phyloP scores from a whole-genome alignment of 306 rosid species.

The Glycyrrhiza uralensis region DNA sequence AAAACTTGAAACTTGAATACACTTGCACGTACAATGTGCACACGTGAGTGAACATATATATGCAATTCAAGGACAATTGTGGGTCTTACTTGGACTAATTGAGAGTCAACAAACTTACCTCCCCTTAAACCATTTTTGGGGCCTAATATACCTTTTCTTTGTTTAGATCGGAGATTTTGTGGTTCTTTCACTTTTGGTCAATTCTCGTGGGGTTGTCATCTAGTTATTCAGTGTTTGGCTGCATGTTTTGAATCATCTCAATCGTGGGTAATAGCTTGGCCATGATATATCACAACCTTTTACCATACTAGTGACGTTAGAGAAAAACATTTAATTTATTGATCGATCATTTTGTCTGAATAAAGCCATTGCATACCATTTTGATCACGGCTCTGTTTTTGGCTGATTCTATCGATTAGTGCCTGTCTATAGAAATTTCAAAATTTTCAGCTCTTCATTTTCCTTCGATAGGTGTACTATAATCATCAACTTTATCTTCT shows the following conservation, averaged over 20 bases:
- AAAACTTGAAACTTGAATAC: too few species aligned
- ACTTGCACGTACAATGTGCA: too few species aligned
- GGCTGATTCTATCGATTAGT: constrained; percentile 38
- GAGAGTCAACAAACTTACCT: too few species aligned
- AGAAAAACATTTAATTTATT: constrained; percentile 26
- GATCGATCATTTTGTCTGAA: constrained; percentile 9
- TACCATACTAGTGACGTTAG: background rate
- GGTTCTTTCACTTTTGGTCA: background rate
- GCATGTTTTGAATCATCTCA: background rate
- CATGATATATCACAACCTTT: background rate
- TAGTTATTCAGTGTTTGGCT: background rate
- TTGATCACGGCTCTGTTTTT: constrained; percentile 41
- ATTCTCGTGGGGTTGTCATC: constrained; percentile 24
- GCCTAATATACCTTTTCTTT: background rate
- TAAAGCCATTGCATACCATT: constrained; percentile 31
- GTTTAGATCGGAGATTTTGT: constrained; percentile 1
- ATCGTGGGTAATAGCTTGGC: background rate
- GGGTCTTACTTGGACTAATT: too few species aligned
- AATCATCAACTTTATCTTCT: constrained; percentile 35
- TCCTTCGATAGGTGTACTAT: constrained; percentile 26
- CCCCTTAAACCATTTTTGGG: too few species aligned
- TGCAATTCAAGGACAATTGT: too few species aligned
- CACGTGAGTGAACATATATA: too few species aligned
- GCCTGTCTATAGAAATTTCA: constrained; percentile 26
- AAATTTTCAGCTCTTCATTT: constrained; percentile 8